A percentile compares a stretch with the other conserved stretches of the same genome.
These are phyloP conservation scores for Scheffersomyces parashehatae DNA, from an alignment of 1,139 yeast species.

Conservation along the genomic window DNA sequence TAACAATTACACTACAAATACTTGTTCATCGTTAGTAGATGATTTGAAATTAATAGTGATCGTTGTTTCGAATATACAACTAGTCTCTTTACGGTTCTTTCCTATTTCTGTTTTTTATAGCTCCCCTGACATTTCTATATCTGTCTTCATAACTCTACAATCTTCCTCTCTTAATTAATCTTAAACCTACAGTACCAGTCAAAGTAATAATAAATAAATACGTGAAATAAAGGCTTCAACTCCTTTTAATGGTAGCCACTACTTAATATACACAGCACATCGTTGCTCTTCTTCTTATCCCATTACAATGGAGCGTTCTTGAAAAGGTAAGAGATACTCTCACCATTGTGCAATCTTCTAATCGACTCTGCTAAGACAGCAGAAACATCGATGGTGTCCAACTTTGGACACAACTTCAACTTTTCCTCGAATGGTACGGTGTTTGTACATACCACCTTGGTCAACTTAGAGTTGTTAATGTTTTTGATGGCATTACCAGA, in stretches of 20 bases:
- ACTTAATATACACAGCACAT: background rate
- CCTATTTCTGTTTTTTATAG: too few species aligned
- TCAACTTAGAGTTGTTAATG: conserved; percentile 75
- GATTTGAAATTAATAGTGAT: too few species aligned
- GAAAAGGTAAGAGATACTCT: conserved; percentile 75
- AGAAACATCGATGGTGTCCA: conserved; percentile 82
- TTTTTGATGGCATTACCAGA: conserved; percentile 86
- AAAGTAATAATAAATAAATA: too few species aligned
- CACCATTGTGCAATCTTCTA: conserved; percentile 92
- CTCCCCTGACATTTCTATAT: background rate
- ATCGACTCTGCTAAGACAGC: conserved; percentile 95
- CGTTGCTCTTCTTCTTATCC: too few species aligned
- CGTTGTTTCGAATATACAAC: too few species aligned
- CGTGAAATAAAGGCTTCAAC: too few species aligned
- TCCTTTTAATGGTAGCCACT: too few species aligned
- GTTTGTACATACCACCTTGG: conserved; percentile 87
- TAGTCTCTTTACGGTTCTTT: too few species aligned
- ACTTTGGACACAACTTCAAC: conserved; percentile 64
- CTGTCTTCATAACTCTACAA: background rate
- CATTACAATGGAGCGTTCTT: conserved; percentile 45
- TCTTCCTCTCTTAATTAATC: background rate
- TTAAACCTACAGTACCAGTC: background rate
- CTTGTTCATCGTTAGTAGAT: too few species aligned
- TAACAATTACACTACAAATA: too few species aligned
- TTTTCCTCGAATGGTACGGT: conserved; percentile 91